Conservation (phyloP, 768 basidiomycete genomes). For the Kwoniella dendrophila region DNA sequence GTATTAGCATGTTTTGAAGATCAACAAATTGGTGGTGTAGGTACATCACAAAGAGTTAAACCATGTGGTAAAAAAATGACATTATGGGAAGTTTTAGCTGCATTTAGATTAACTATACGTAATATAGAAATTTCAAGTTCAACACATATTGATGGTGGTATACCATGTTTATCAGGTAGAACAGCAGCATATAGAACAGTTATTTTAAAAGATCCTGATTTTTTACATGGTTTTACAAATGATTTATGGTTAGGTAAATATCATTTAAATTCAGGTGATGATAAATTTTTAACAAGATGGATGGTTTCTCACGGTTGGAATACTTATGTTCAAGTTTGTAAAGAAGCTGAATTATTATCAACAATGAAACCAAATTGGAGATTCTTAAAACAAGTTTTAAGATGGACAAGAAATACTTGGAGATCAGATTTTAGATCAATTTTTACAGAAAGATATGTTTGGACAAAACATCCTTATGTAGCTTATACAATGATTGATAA, state of each 20-base stretch:
- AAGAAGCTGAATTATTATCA: slow-evolving; percentile 69
- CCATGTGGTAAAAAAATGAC: slow-evolving; percentile 77
- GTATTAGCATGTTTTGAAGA: slow-evolving; percentile 92
- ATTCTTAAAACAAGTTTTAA: slow-evolving; percentile 87
- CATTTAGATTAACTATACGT: slow-evolving; percentile 86
- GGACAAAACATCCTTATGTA: slow-evolving; percentile 82
- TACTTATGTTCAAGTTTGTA: slow-evolving; percentile 70
- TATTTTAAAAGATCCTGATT: slow-evolving; percentile 92
- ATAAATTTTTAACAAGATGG: slow-evolving; percentile 93
- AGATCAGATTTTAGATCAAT: slow-evolving; percentile 82
- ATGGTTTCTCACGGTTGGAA: slow-evolving; percentile 95
- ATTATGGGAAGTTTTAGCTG: slow-evolving; percentile 92
- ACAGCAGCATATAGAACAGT: slow-evolving; percentile 92
- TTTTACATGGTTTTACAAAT: slow-evolving; percentile 88
- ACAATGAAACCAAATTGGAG: slow-evolving; percentile 98
- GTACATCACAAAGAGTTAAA: slow-evolving; percentile 86
- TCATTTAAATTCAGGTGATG: slow-evolving; percentile 90
- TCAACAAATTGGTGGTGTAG: slow-evolving; percentile 88
- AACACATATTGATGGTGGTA: slow-evolving; percentile 89
- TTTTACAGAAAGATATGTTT: slow-evolving; percentile 83
- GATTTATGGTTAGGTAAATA: slow-evolving; percentile 93
- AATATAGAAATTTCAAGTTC: slow-evolving; percentile 89
- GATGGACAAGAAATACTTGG: slow-evolving; percentile 96
- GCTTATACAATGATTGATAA: slow-evolving; percentile 80
- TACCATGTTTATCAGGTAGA: slow-evolving; percentile 87